Conservation (phyloP, 441 rosid genomes). For the Adansonia gregorii region DNA sequence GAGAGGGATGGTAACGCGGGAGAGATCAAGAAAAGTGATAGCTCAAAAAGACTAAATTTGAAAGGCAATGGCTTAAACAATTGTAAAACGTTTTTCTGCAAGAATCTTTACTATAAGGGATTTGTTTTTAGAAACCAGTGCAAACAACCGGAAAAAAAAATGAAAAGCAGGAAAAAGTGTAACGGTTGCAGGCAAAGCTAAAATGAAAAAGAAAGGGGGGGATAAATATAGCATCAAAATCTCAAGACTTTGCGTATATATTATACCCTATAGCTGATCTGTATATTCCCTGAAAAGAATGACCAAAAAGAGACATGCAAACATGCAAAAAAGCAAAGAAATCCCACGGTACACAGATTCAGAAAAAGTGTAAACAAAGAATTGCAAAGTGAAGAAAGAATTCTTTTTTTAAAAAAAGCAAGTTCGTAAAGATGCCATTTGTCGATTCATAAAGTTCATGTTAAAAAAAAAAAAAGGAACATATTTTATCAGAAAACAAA, state of each 20-base stretch:
- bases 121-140: slow-evolving; percentile 20
- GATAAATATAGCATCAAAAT: slow-evolving; percentile 31
- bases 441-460: slow-evolving; percentile 14
- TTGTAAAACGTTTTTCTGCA: slow-evolving; percentile 21
- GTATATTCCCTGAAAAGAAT: slow-evolving; percentile 39
- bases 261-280: slow-evolving; percentile 26
- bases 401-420: background rate
- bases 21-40: slow-evolving; percentile 23
- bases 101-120: slow-evolving; percentile 25
- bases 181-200: slow-evolving; percentile 20
- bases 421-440: background rate
- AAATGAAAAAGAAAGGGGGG: slow-evolving; percentile 10
- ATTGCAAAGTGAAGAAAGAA: slow-evolving; percentile 6
- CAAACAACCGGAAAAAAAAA: slow-evolving; percentile 7
- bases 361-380: slow-evolving; percentile 8
- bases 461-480: background rate
- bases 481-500: background rate
- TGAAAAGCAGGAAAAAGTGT: slow-evolving; percentile 16
- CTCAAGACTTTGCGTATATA: slow-evolving; percentile 27
- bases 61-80: slow-evolving; percentile 4
- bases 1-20: slow-evolving; percentile 5
- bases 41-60: slow-evolving; percentile 20
- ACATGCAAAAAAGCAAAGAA: slow-evolving; percentile 34
- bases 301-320: slow-evolving; percentile 30
- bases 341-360: slow-evolving; percentile 24